Conservation (phyloP, 73 alveolate genomes). For the Tetrahymena malaccensis region DNA sequence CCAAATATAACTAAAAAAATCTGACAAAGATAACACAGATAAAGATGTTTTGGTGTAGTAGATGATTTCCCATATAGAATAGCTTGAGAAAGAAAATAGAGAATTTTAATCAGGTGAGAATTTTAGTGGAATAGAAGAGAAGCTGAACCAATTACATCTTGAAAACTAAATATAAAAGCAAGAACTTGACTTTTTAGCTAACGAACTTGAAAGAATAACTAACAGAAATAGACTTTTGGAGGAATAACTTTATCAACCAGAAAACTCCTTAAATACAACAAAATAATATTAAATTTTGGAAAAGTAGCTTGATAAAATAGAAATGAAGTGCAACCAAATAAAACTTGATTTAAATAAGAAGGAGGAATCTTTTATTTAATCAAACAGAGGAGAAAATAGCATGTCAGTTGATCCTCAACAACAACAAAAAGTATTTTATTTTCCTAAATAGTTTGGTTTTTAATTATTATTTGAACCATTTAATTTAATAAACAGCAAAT, state of each 20-base stretch:
- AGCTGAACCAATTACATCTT: background rate
- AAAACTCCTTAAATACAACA: background rate
- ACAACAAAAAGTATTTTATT: background rate
- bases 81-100: background rate
- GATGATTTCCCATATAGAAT: background rate
- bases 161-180: background rate
- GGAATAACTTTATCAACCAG: background rate
- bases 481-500: background rate
- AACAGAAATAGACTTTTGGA: background rate
- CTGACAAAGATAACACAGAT: background rate
- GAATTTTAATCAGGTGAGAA: background rate
- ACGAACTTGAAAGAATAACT: background rate
- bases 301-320: background rate
- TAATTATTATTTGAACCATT: background rate
- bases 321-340: background rate
- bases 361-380: background rate
- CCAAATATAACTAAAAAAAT: background rate
- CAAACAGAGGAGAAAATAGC: background rate
- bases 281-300: background rate
- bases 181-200: background rate
- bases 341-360: background rate
- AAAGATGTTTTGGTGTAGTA: background rate
- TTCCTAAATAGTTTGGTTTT: background rate
- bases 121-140: background rate
- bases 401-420: background rate